Evolutionary conservation across 148 eudicot species (phyloP), one percentile per base, ranked within the genome.

Genomic region (Bassia scoparia): DNA sequence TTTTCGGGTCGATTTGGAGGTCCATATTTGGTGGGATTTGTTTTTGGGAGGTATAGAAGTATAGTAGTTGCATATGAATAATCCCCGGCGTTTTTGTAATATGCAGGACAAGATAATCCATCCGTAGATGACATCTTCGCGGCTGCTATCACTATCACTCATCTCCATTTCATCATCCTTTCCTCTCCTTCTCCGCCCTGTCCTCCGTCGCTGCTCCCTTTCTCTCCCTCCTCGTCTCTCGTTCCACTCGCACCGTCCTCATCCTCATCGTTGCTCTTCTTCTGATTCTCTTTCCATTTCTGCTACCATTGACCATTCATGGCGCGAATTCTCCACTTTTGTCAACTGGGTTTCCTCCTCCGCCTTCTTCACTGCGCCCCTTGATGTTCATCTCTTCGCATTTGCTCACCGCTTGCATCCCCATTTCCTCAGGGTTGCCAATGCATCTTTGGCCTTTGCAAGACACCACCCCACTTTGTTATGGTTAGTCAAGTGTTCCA

Each of bases 301-400:
- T 7, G 41, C 41, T 7, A 37, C 12, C 67, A 37, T 20, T n/a
- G n/a, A n/a, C n/a, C 87, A 86, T 71, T 87, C 90, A 0, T 92
- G 91, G 90, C 87, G 87, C 4, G 93, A 88, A 67, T 90, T 89
- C 86, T 66, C 81, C 12, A 50, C 67, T 16, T 76, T 93, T 15
- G 26, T 87, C 13, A 63, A 82, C 26, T 44, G 69, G 24, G 44
- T 80, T 71, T 77, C 71, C 0, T 5, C 21, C 8, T 27, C 66
- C 46, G 78, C 72, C 2, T 76, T 71, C 69, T 49, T 58, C 53
- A 35, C 18, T 73, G 66, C 53, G 13, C 38, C 41, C 26, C 53
- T 71, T 60, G 50, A 50, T 5, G 62, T 24, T 9, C 77, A 80
- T 18, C 86, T 84, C 34, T 83, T 90, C 81, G 24, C 63, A 24